phyloP scores from a whole-genome alignment of 73 alveolate species.

The Paramecium caudatum region DNA sequence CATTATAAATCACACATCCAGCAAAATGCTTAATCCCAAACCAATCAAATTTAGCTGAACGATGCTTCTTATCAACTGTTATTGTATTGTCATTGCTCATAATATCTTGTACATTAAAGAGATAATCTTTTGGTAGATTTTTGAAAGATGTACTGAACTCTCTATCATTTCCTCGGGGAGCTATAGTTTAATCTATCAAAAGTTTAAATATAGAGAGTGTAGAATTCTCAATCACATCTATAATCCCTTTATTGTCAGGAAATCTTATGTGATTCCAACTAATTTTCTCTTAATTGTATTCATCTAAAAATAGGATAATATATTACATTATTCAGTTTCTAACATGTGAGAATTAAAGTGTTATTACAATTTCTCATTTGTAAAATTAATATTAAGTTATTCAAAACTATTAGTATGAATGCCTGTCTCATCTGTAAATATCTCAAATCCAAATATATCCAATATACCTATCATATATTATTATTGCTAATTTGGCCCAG shows the following conservation, averaged over 20 bases:
- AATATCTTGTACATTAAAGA: background rate
- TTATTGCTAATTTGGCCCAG: background rate
- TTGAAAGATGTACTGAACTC: slow-evolving; percentile 70
- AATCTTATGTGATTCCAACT: slow-evolving; percentile 68
- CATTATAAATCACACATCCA: slow-evolving; percentile 90
- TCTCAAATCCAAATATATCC: slow-evolving; percentile 98
- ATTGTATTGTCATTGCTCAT: background rate
- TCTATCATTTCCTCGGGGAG: slow-evolving; percentile 62
- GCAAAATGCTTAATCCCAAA: slow-evolving; percentile 95
- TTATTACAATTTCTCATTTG: slow-evolving; percentile 96
- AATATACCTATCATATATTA: slow-evolving; percentile 72
- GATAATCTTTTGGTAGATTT: slow-evolving; percentile 32
- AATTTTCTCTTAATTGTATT: background rate
- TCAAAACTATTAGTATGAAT: slow-evolving; percentile 92
- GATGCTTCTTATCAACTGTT: slow-evolving; percentile 74
- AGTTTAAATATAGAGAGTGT: slow-evolving; percentile 54
- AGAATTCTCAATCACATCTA: slow-evolving; percentile 79
- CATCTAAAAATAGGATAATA: background rate
- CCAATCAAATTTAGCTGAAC: slow-evolving; percentile 62
- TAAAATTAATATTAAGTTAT: slow-evolving; percentile 94
- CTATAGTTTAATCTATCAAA: slow-evolving; percentile 49
- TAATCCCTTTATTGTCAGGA: slow-evolving; percentile 79
- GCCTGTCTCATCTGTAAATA: slow-evolving; percentile 77
- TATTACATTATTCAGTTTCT: background rate
- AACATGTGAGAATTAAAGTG: slow-evolving; percentile 91